Evolutionary conservation across 2,329 filamentous ascomycete species (phyloP).

Genomic region (Scorias spongiosa): DNA sequence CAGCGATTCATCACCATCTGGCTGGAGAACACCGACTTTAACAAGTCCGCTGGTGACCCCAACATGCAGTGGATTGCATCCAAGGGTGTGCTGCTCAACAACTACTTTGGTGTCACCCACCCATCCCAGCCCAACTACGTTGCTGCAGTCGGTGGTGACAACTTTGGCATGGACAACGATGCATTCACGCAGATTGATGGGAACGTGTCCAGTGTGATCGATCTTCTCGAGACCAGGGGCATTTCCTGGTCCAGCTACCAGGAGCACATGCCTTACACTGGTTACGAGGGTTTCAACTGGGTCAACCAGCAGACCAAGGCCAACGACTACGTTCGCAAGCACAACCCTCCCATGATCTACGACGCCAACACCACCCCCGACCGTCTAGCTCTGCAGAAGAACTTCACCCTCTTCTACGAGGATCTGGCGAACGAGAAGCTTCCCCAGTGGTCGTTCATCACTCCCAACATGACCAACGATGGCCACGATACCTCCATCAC

Average conservation of each 20-base stretch:
- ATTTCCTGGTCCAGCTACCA: constrained; percentile 48
- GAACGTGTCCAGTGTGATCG: constrained; percentile 26
- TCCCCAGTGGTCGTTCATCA: constrained; percentile 58
- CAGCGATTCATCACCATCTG: constrained; percentile 59
- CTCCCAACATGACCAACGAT: constrained; percentile 61
- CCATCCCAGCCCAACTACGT: constrained; percentile 66
- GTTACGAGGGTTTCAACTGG: constrained; percentile 50
- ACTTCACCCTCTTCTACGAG: constrained; percentile 51
- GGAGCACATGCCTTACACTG: constrained; percentile 61
- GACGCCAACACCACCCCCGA: constrained; percentile 44
- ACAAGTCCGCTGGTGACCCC: constrained; percentile 47
- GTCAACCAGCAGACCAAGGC: constrained; percentile 49
- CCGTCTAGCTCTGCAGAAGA: constrained; percentile 57
- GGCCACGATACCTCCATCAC: constrained; percentile 61
- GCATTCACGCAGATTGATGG: constrained; percentile 36
- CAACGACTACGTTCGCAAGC: constrained; percentile 72
- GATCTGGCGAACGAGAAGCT: constrained; percentile 49
- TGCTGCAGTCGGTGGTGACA: constrained; percentile 52
- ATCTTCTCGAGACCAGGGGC: constrained; percentile 27
- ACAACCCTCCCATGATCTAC: constrained; percentile 53
- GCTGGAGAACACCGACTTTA: constrained; percentile 62
- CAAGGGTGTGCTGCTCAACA: constrained; percentile 46
- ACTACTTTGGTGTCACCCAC: constrained; percentile 44
- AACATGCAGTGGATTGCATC: constrained; percentile 43
- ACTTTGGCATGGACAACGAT: constrained; percentile 59